phyloP scores from a whole-genome alignment of 768 basidiomycete genomes.

The Leccinellum albellum region DNA sequence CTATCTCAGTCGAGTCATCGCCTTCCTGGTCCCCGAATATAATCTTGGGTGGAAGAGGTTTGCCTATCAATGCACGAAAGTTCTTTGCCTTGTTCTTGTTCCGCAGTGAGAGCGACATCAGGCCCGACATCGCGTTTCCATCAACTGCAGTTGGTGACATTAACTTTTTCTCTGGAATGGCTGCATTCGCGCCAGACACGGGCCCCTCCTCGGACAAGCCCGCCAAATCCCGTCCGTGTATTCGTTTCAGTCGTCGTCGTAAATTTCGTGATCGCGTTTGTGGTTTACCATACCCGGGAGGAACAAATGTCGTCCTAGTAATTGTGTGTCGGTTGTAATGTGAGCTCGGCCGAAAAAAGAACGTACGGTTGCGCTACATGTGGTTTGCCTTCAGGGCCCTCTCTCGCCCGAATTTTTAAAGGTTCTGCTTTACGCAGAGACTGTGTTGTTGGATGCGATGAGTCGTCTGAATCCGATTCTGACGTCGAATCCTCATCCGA shows the following conservation, averaged over 20 bases:
- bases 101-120: slow-evolving; percentile 48
- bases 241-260: slow-evolving; percentile 49
- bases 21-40: slow-evolving; percentile 38
- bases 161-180: slow-evolving; percentile 10
- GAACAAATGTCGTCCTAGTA: slow-evolving; percentile 31
- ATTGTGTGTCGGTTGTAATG: not conserved
- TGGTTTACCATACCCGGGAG: slow-evolving; percentile 59
- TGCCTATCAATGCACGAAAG: slow-evolving; percentile 51
- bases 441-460: not conserved
- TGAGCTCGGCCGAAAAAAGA: not conserved
- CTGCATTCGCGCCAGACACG: slow-evolving; percentile 40
- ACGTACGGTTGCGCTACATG: slow-evolving; percentile 7
- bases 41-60: slow-evolving; percentile 47
- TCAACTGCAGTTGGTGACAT: slow-evolving; percentile 12
- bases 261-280: slow-evolving; percentile 55
- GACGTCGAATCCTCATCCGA: slow-evolving; percentile 18
- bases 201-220: slow-evolving; percentile 23
- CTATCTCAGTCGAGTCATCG: not conserved
- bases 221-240: slow-evolving; percentile 24
- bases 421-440: slow-evolving; percentile 5
- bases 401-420: slow-evolving; percentile 8
- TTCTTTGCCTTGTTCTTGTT: slow-evolving; percentile 77
- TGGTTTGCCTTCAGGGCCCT: slow-evolving; percentile 5
- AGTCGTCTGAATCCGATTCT: slow-evolving; percentile 5
- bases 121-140: slow-evolving; percentile 2